Conservation (phyloP, 2,329 filamentous ascomycete genomes). For the Sarocladium strictum region DNA sequence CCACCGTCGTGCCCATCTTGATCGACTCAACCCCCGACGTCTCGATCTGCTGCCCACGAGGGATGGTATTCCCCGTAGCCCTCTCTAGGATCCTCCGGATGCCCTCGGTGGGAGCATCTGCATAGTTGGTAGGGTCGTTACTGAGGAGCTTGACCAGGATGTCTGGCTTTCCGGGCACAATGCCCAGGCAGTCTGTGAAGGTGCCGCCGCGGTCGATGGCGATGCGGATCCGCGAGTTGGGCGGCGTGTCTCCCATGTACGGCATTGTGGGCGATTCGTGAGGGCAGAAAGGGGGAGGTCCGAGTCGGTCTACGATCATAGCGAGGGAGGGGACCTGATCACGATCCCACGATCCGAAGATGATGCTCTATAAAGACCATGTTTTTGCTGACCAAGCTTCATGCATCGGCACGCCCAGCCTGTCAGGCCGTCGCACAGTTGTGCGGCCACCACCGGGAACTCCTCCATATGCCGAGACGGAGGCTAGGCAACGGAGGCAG, state of each 20-base stretch:
- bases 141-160: constrained; percentile 85
- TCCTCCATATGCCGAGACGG: background rate
- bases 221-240: constrained; percentile 50
- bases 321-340: no score
- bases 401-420: background rate
- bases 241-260: constrained; percentile 9
- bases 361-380: background rate
- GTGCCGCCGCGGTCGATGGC: constrained; percentile 79
- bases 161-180: constrained; percentile 64
- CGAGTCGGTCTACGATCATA: no score
- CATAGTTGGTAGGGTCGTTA: constrained; percentile 84
- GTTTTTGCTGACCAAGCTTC: background rate
- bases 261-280: constrained; percentile 3
- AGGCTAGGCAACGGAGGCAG: background rate
- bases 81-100: constrained; percentile 78
- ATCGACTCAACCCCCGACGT: constrained; percentile 82
- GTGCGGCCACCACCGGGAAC: background rate
- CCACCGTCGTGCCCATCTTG: constrained; percentile 92
- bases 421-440: background rate
- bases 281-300: no score
- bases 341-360: background rate
- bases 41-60: constrained; percentile 72
- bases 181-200: constrained; percentile 88
- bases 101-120: constrained; percentile 90
- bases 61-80: constrained; percentile 69